Percentiles rank a stretch among this genome's conserved stretches.
Conservation (phyloP, 345 rosid genomes). For the Punica granatum region DNA sequence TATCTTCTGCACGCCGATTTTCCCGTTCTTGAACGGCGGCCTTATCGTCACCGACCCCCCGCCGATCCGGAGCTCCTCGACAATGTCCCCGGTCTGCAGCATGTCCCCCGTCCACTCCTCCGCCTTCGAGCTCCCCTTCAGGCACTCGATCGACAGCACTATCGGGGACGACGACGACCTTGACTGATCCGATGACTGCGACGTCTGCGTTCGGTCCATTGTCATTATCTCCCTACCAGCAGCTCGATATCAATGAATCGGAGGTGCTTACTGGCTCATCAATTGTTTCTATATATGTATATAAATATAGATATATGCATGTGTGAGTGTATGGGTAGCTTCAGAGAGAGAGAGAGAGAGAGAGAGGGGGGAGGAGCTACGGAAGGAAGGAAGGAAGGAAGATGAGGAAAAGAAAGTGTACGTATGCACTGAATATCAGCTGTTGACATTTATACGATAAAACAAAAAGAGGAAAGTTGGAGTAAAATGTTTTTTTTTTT, state of each 20-base stretch:
- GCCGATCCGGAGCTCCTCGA: conserved; percentile 69
- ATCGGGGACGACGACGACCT: neutral
- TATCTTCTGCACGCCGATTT: conserved; percentile 65
- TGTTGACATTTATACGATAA: too few relatives aligned
- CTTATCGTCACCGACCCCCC: conserved; percentile 24
- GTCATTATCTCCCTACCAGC: neutral
- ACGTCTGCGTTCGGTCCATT: neutral
- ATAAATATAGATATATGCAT: neutral
- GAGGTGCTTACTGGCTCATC: neutral
- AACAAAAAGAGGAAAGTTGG: too few relatives aligned
- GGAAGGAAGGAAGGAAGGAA: too few relatives aligned
- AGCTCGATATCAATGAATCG: neutral
- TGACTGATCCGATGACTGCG: neutral
- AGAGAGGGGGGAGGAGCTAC: too few relatives aligned
- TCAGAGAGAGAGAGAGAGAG: too few relatives aligned
- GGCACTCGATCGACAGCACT: conserved; percentile 65
- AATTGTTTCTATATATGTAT: neutral
- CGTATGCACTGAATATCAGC: too few relatives aligned
- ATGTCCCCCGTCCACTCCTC: conserved; percentile 96
- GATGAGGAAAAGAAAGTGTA: too few relatives aligned
- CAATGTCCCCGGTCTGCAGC: conserved; percentile 98
- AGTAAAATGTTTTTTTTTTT: too few relatives aligned
- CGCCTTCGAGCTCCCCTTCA: conserved; percentile 79
- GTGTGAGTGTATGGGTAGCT: too few relatives aligned
- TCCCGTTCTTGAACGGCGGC: conserved; percentile 88